A percentile compares a stretch with the other conserved stretches of the same genome.
Evolutionary conservation across 495 filamentous ascomycete genomes (phyloP).

Genomic region (Penicillium roqueforti): DNA sequence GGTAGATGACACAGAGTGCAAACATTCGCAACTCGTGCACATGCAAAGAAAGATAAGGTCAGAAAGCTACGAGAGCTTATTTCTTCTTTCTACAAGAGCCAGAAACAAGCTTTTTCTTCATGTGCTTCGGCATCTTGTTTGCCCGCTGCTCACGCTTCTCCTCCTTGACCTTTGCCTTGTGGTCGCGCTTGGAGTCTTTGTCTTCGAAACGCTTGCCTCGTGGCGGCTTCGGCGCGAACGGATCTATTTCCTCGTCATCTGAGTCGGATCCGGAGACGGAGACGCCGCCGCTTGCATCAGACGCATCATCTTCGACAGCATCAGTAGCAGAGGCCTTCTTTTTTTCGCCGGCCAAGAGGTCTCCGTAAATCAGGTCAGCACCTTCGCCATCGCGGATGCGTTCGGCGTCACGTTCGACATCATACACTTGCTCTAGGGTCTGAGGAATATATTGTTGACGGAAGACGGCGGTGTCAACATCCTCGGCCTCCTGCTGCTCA

Average conservation of each 20-base stretch:
- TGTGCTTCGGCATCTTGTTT: constrained; percentile 90
- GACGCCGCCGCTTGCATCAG: constrained; percentile 47
- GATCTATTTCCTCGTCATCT: constrained; percentile 43
- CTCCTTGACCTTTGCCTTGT: constrained; percentile 89
- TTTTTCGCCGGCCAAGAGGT: constrained; percentile 66
- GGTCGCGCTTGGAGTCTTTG: constrained; percentile 82
- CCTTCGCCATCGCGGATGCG: constrained; percentile 67
- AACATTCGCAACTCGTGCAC: constrained; percentile 13
- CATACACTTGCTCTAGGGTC: constrained; percentile 90
- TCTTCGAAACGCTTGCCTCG: constrained; percentile 87
- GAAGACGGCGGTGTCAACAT: constrained; percentile 87
- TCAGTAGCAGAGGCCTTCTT: constrained; percentile 39
- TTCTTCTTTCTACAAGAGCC: constrained; percentile 45
- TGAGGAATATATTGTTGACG: constrained; percentile 93
- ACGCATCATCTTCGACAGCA: constrained; percentile 35
- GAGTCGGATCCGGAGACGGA: constrained; percentile 43
- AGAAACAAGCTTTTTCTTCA: constrained; percentile 65
- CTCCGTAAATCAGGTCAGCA: constrained; percentile 71
- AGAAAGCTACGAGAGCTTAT: constrained; percentile 15
- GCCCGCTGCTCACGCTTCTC: constrained; percentile 87
- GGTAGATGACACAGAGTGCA: constrained; percentile 5
- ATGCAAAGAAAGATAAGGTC: constrained; percentile 14
- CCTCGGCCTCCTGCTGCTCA: constrained; percentile 42
- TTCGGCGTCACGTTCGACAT: constrained; percentile 85
- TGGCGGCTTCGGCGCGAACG: constrained; percentile 63